phyloP scores from a whole-genome alignment of 495 filamentous ascomycete species.

The Pseudomonodictys pantanalensis region DNA sequence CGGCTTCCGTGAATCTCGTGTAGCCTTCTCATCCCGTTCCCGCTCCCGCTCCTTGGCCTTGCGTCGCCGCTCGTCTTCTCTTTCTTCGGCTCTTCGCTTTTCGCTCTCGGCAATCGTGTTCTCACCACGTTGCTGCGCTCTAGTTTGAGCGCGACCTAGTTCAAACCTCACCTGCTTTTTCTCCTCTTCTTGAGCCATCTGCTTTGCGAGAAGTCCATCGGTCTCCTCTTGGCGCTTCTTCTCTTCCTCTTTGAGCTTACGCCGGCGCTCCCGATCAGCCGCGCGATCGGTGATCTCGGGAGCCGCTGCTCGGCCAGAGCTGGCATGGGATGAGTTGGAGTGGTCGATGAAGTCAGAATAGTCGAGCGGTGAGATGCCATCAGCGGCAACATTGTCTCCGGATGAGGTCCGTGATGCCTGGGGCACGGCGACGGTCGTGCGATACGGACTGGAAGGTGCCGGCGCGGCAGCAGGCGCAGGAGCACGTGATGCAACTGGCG shows the following conservation, averaged over 20 bases:
- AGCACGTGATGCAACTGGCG: slow-evolving; percentile 11
- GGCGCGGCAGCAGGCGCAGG: neutral
- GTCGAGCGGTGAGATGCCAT: slow-evolving; percentile 14
- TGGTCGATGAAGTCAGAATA: slow-evolving; percentile 14
- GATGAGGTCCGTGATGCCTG: neutral
- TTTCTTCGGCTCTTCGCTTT: slow-evolving; percentile 23
- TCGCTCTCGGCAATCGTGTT: slow-evolving; percentile 21
- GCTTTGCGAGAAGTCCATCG: slow-evolving; percentile 1
- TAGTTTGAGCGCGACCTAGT: slow-evolving; percentile 11
- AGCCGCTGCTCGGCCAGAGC: slow-evolving; percentile 5
- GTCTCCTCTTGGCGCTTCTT: slow-evolving; percentile 22
- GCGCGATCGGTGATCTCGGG: slow-evolving; percentile 25
- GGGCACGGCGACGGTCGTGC: slow-evolving; percentile 4
- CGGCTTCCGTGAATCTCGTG: no score
- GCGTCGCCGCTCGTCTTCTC: slow-evolving; percentile 15
- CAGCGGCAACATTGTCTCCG: neutral
- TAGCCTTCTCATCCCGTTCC: neutral
- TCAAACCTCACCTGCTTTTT: slow-evolving; percentile 18
- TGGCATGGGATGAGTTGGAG: slow-evolving; percentile 15
- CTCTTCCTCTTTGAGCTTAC: slow-evolving; percentile 4
- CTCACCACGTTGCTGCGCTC: slow-evolving; percentile 15
- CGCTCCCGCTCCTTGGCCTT: neutral
- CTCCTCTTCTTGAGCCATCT: slow-evolving; percentile 12
- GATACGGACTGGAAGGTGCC: slow-evolving; percentile 5
- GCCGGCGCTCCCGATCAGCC: slow-evolving; percentile 16